phyloP scores from a whole-genome alignment of 805 yeast genomes.

The Yamadazyma laniorum region DNA sequence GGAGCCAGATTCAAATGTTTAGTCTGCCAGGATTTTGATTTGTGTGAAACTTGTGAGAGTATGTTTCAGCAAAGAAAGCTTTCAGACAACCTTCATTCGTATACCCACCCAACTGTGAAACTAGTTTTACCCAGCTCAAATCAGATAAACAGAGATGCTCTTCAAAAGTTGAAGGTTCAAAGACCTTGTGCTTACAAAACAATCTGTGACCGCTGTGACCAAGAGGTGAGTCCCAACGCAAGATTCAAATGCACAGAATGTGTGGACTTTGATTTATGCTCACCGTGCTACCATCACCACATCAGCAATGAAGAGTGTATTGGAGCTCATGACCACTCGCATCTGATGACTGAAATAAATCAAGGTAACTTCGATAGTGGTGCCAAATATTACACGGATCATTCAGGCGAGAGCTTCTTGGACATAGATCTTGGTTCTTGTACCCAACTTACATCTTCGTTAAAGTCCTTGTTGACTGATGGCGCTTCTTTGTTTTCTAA shows the following conservation, averaged over 20 bases:
- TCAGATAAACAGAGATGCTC: conserved; percentile 6
- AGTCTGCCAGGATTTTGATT: conserved; percentile 52
- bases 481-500: conserved; percentile 19
- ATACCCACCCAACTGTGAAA: conserved; percentile 31
- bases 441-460: conserved; percentile 13
- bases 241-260: conserved; percentile 54
- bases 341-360: conserved; percentile 9
- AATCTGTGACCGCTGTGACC: conserved; percentile 35
- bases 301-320: conserved; percentile 1
- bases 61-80: conserved; percentile 10
- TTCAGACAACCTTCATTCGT: conserved; percentile 20
- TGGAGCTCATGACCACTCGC: conserved; percentile 8
- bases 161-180: conserved; percentile 5
- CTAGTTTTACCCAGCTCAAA: conserved; percentile 18
- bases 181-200: conserved; percentile 23
- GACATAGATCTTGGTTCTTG: conserved; percentile 28
- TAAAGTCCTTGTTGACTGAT: conserved; percentile 18
- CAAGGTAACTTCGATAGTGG: background rate
- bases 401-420: conserved; percentile 17
- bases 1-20: conserved; percentile 53
- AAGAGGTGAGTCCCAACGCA: background rate
- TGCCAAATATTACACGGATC: background rate
- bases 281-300: conserved; percentile 23
- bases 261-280: conserved; percentile 52
- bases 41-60: conserved; percentile 42